Evolutionary conservation across 2,329 filamentous ascomycete species (phyloP), one percentile per base, ranked within the genome.

Genomic region (Penicillium expansum): DNA sequence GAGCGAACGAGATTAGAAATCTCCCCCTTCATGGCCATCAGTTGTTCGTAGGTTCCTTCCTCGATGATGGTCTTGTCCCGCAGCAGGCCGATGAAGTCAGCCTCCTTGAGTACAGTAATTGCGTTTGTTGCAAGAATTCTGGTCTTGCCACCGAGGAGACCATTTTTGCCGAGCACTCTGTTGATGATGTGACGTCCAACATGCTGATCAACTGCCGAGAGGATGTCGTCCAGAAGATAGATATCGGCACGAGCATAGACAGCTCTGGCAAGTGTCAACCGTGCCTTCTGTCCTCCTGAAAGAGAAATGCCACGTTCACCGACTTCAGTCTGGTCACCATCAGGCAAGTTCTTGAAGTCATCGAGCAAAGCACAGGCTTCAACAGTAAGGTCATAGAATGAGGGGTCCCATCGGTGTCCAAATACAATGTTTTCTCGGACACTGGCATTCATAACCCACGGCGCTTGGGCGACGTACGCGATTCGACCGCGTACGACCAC

Each of bases 361-460:
- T 97, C 92, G 6, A 88, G 71, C 33, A 99, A 80, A 44, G 94
- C 94, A 72, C 95, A 99, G 39, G 94, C 93, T 71, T 91, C 87
- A 49, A 99, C 82, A 0, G 93, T 97, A 69, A 90, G 87, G 55
- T 97, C 91, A 76, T 99, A 99, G 75, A 99, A 99, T 30, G 88
- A 83, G 5, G 92, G 87, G 74, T 99, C 93, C 80, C 90, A 97
- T 45, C 91, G 87, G 76, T 99, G 92, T 1, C 94, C 94, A 69
- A 99, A 99, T 5, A 97, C 82, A 65, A 99, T 96, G 71, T 99
- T 99, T 71, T 99, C 94, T 67, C 92, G 91, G 55, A 99, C 92
- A 30, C 90, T 96, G 9, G 94, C 94, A 71, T 99, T 99, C 87
- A 97, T 93, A 51, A 99, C 90, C 94, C 95, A 99, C 20, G 92